A percentile compares a stretch with the other conserved stretches of the same genome.
Evolutionary conservation across 1,284 basidiomycete genomes (phyloP).

Genomic region (Puccinia brachypodii): DNA sequence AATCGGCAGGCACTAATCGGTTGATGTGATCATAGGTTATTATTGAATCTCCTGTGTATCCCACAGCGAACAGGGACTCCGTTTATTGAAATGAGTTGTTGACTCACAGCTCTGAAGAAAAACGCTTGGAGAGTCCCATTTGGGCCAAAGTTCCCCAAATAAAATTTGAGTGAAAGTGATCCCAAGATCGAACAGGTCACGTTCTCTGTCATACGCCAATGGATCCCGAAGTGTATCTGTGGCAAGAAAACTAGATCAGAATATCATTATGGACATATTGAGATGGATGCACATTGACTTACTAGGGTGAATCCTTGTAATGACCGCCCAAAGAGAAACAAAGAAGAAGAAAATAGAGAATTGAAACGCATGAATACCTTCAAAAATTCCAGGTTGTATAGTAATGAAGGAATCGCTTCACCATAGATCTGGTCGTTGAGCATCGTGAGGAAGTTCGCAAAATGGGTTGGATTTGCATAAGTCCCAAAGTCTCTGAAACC

Average conservation of each 20-base stretch:
- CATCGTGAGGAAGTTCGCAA: conserved; percentile 20
- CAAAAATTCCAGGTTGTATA: not conserved
- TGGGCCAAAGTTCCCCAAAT: conserved; percentile 51
- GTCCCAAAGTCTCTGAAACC: conserved; percentile 43
- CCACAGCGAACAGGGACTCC: not conserved
- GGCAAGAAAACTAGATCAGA: not conserved
- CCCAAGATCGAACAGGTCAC: conserved; percentile 57
- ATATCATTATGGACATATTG: not conserved
- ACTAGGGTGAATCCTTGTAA: conserved; percentile 31
- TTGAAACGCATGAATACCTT: not conserved
- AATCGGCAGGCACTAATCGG: conserved; percentile 21
- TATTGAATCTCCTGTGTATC: not conserved
- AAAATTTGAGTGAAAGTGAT: conserved; percentile 55
- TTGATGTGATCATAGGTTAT: not conserved
- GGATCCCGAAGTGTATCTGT: conserved; percentile 53
- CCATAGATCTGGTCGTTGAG: conserved; percentile 30
- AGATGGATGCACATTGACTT: not conserved
- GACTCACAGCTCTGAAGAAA: conserved; percentile 34
- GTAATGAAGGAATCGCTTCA: not conserved
- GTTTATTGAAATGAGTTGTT: not conserved
- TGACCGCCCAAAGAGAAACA: not conserved
- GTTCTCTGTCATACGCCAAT: conserved; percentile 53
- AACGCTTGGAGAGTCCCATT: conserved; percentile 20
- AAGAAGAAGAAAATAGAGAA: not conserved
- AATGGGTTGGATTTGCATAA: conserved; percentile 46